These are phyloP conservation scores for Aspergillus sparsus DNA, from an alignment of 495 filamentous ascomycete species.

Conservation along the genomic window DNA sequence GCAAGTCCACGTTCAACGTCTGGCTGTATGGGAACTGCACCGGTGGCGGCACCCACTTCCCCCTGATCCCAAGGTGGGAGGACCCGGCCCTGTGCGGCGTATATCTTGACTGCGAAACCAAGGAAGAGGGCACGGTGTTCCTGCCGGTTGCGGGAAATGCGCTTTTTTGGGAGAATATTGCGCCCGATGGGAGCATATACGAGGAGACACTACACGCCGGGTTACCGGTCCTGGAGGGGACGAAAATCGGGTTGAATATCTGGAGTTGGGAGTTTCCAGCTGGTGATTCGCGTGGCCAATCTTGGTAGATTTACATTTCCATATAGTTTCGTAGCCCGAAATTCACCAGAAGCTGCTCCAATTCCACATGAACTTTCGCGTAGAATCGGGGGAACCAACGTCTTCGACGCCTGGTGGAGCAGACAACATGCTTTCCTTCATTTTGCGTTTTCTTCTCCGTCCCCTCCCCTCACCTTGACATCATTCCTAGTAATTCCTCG, in stretches of 20 bases:
- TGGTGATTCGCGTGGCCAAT: not conserved
- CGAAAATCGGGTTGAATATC: not conserved
- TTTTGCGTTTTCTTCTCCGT: too few species aligned
- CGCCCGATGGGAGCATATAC: not conserved
- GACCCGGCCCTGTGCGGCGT: slow-evolving; percentile 28
- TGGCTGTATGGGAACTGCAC: slow-evolving; percentile 27
- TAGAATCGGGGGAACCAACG: too few species aligned
- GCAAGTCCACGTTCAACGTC: slow-evolving; percentile 21
- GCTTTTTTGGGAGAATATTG: not conserved
- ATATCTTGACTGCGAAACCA: not conserved
- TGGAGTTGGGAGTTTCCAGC: not conserved
- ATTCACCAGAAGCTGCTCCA: too few species aligned
- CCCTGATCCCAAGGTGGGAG: slow-evolving; percentile 2
- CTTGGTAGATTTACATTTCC: not conserved
- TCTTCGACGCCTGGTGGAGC: too few species aligned
- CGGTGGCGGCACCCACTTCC: slow-evolving; percentile 28
- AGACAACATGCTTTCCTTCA: too few species aligned
- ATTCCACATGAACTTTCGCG: too few species aligned
- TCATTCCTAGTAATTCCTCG: too few species aligned
- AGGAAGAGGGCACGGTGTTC: not conserved
- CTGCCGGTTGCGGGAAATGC: not conserved
- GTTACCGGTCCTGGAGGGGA: not conserved
- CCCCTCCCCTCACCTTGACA: too few species aligned
- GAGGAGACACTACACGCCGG: not conserved
- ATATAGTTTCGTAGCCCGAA: not conserved